These are phyloP conservation scores for Phytophthora sp. DNA, from an alignment of 352 stramenopile species.

Conservation along the genomic window DNA sequence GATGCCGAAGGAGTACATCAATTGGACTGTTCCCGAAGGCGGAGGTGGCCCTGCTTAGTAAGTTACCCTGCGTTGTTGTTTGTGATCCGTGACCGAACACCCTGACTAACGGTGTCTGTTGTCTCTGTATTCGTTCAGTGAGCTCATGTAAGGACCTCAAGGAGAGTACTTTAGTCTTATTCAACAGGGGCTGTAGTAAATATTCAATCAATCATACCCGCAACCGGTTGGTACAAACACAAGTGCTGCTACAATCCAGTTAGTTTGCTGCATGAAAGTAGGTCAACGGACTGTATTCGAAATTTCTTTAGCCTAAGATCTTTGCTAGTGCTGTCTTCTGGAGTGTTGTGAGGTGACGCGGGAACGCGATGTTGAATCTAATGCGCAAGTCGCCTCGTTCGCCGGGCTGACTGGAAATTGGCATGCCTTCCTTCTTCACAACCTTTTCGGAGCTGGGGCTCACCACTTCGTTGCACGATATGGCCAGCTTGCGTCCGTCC, in stretches of 20 bases:
- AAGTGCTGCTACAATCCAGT: too few species aligned
- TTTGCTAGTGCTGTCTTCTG: conserved; percentile 92
- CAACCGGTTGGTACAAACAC: conserved; percentile 24
- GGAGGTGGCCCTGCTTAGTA: conserved; percentile 98
- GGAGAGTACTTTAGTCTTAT: conserved; percentile 12
- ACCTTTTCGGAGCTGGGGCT: conserved; percentile 90
- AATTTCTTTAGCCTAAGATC: conserved; percentile 80
- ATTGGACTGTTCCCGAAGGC: conserved; percentile 99
- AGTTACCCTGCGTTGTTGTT: conserved; percentile 40
- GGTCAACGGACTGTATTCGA: too few species aligned
- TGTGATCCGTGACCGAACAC: background rate
- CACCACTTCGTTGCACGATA: conserved; percentile 94
- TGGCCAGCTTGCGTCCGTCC: conserved; percentile 93
- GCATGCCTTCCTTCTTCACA: conserved; percentile 96
- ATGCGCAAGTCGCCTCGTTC: conserved; percentile 94
- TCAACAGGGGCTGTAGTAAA: conserved; percentile 37
- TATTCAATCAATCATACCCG: conserved; percentile 38
- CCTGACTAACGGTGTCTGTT: conserved; percentile 40
- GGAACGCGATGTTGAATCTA: conserved; percentile 96
- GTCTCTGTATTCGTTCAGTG: conserved; percentile 40
- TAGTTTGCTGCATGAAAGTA: too few species aligned
- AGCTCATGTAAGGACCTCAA: conserved; percentile 65
- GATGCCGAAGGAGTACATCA: conserved; percentile 99
- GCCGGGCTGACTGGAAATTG: conserved; percentile 60
- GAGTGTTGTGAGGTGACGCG: conserved; percentile 90